These are phyloP conservation scores for Grosmannia clavigera DNA, from an alignment of 2,329 filamentous ascomycete genomes.

Conservation along the genomic window DNA sequence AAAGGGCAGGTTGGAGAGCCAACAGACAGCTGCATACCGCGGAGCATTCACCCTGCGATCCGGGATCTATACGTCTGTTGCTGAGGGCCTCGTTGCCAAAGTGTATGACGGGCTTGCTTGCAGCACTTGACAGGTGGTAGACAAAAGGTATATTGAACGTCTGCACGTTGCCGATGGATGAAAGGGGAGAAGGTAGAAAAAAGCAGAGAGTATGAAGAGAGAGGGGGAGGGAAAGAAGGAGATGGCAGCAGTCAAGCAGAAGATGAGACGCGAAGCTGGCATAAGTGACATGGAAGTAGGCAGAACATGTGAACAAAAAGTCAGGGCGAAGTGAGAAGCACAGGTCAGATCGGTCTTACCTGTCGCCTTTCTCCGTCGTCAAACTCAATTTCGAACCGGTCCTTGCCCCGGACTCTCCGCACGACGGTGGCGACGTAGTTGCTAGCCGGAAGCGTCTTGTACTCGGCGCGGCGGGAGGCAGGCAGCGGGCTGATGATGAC, in stretches of 20 bases:
- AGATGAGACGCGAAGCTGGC: not conserved
- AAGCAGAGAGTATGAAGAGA: not conserved
- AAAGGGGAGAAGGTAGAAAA: not conserved
- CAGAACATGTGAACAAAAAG: not conserved
- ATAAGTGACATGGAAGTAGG: not conserved
- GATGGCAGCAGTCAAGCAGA: not conserved
- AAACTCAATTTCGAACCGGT: constrained; percentile 10
- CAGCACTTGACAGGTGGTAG: not conserved
- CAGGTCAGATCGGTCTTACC: constrained; percentile 6
- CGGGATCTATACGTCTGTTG: not conserved
- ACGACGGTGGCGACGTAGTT: constrained; percentile 9
- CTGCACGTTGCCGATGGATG: not conserved
- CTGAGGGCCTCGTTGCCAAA: not conserved
- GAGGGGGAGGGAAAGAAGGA: no score
- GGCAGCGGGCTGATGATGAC: constrained; percentile 9
- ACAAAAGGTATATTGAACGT: not conserved
- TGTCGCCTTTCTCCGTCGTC: constrained; percentile 10
- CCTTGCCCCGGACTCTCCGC: constrained; percentile 1
- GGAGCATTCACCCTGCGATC: not conserved
- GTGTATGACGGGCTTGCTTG: not conserved
- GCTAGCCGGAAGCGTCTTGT: constrained; percentile 5
- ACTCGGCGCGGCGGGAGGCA: constrained; percentile 5
- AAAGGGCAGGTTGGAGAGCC: no score
- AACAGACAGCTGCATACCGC: not conserved
- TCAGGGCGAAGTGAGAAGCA: not conserved